Evolutionary conservation across 1,284 basidiomycete species (phyloP), one percentile per base, ranked within the genome.

Genomic region (Cutaneotrichosporon sp.): DNA sequence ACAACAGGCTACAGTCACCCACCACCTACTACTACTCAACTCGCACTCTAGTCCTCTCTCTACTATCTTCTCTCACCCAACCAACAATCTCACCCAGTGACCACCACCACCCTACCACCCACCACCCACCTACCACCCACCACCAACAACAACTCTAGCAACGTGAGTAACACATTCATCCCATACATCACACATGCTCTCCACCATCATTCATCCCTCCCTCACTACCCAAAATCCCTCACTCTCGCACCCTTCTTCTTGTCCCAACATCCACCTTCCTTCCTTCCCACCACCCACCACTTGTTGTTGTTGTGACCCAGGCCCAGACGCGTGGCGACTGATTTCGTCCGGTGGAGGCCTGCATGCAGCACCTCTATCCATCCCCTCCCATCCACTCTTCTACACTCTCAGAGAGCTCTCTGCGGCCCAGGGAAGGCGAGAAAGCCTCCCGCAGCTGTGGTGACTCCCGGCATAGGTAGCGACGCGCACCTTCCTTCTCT

Each of bases 81-180:
- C 58, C 42, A 18, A 24, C 16, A 2, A 16, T 18, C 18, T 42
- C 38, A 42, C 38, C 38, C 38, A 42, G 38, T 42, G 38, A 42
- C n/a, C n/a, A 18, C 38, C n/a, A 16, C 53, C 61, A 51, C 53
- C 47, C 47, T 8, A 31, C 34, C 42, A 42, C n/a, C 51, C n/a
- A 52, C 47, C 29, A 27, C 36, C 49, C 58, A 42, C 29, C 60
- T 29, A 59, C 50, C 58, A 56, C 46, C 55, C 58, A 53, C 56
- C 34, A 25, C 22, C 22, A 55, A 36, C 22, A 56, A 20, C 33
- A 53, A 25, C 47, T 29, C 25, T 29, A 49, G 34, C 33, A 53
- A 53, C 51, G 34, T 53, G 33, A 53, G 51, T 53, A 38, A 53
- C 51, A 33, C 51, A 38, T 53, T 34, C 51, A 53, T 24, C 22